Percentiles rank a stretch among this genome's conserved stretches.
phyloP scores from a whole-genome alignment of 1,284 basidiomycete genomes.

The Mixia osmundae region DNA sequence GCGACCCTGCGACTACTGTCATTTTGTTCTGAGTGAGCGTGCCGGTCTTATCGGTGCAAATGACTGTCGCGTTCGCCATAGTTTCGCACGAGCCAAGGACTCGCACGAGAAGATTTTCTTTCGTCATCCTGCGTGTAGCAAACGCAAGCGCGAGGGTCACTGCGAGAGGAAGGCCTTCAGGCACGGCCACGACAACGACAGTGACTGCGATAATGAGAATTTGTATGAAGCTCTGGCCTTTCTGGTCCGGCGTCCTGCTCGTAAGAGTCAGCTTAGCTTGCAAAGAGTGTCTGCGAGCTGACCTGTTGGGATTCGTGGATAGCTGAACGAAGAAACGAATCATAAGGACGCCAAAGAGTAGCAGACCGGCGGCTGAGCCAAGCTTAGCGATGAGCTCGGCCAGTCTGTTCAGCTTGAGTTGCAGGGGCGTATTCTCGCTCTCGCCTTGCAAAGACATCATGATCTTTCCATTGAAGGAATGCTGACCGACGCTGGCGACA shows the following conservation, averaged over 20 bases:
- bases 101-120: conserved; percentile 79
- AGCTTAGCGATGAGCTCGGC: conserved; percentile 86
- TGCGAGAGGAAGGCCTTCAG: conserved; percentile 72
- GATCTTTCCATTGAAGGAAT: conserved; percentile 83
- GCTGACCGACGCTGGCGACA: conserved; percentile 70
- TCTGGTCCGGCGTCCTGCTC: conserved; percentile 51
- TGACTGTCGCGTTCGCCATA: conserved; percentile 90
- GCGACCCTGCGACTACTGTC: conserved; percentile 83
- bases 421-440: conserved; percentile 68
- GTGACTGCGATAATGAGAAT: conserved; percentile 90
- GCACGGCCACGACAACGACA: conserved; percentile 85
- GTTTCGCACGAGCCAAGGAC: conserved; percentile 91
- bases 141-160: conserved; percentile 91
- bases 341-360: conserved; percentile 66
- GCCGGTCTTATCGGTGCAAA: conserved; percentile 69
- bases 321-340: conserved; percentile 85
- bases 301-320: conserved; percentile 33
- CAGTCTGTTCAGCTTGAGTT: conserved; percentile 72
- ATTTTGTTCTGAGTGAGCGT: conserved; percentile 76
- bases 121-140: conserved; percentile 90
- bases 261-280: conserved; percentile 5
- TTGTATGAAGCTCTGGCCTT: conserved; percentile 76
- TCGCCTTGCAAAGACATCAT: conserved; percentile 71
- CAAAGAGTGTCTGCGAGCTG: conserved; percentile 23
- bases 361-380: conserved; percentile 54